A percentile compares a stretch with the other conserved stretches of the same genome.
These are phyloP conservation scores for Brassica carinata DNA, from an alignment of 345 rosid genomes.

Conservation along the genomic window DNA sequence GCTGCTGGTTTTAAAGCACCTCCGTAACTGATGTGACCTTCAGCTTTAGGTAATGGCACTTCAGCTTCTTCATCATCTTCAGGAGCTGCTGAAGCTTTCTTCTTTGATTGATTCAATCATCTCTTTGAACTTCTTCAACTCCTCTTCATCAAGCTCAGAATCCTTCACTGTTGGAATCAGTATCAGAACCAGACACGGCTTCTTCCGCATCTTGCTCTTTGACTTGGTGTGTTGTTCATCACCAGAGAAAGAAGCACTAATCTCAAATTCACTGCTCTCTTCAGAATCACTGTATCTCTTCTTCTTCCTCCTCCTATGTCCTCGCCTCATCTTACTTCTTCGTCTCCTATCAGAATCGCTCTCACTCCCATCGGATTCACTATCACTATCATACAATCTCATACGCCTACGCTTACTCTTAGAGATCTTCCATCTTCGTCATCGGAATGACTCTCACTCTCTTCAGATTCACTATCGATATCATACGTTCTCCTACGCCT, in stretches of 20 bases:
- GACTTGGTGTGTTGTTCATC: conserved; percentile 43
- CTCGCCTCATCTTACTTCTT: conserved; percentile 40
- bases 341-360: conserved; percentile 22
- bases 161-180: neutral
- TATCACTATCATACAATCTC: too few species aligned
- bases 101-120: conserved; percentile 41
- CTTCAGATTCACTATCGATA: conserved; percentile 50
- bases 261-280: neutral
- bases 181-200: conserved; percentile 19
- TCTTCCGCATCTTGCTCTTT: conserved; percentile 50
- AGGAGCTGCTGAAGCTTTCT: conserved; percentile 57
- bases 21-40: conserved; percentile 97
- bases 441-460: conserved; percentile 49
- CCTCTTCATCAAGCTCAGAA: neutral
- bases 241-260: conserved; percentile 33
- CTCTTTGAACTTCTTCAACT: neutral
- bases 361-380: too few species aligned
- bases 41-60: conserved; percentile 84
- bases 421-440: conserved; percentile 28
- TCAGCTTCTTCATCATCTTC: conserved; percentile 67
- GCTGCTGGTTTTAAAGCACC: conserved; percentile 97
- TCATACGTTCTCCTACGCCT: conserved; percentile 30
- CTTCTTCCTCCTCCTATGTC: conserved; percentile 27
- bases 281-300: conserved; percentile 47
- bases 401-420: too few species aligned